Evolutionary conservation across 176 grass and related monocot genomes (phyloP).

Genomic region (Sorghum bicolor): DNA sequence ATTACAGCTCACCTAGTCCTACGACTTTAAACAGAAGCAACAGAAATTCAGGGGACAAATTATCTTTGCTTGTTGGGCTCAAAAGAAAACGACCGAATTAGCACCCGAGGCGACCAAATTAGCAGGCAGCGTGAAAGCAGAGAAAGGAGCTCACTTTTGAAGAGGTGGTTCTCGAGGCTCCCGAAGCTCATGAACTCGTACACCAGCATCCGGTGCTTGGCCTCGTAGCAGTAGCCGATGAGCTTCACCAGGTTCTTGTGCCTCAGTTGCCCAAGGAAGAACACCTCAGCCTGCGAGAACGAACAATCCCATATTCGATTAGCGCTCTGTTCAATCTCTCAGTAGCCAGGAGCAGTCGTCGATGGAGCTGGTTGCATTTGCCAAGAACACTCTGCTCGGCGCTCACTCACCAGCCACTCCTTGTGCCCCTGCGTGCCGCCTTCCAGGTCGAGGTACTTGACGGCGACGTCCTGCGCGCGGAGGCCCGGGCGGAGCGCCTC

Average conservation of each 20-base stretch:
- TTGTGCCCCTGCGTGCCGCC: conserved; percentile 74
- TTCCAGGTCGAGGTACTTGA: conserved; percentile 88
- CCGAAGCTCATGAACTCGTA: conserved; percentile 77
- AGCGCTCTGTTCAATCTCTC: not conserved
- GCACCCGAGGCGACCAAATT: not conserved
- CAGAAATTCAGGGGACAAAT: not conserved
- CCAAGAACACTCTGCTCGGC: not conserved
- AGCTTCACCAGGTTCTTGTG: conserved; percentile 77
- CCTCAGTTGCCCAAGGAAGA: conserved; percentile 83
- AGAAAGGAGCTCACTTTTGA: conserved; percentile 65
- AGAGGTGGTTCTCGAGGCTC: conserved; percentile 85
- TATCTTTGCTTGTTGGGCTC: conserved; percentile 13
- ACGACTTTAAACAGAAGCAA: conserved; percentile 10
- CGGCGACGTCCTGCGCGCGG: conserved; percentile 55
- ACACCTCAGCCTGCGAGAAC: conserved; percentile 64
- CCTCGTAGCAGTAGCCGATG: conserved; percentile 82
- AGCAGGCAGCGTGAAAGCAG: not conserved
- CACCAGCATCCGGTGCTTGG: conserved; percentile 77
- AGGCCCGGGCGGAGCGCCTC: conserved; percentile 57
- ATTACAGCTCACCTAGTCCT: conserved; percentile 17
- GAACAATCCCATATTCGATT: not conserved
- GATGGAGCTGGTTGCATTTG: not conserved
- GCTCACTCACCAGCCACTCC: conserved; percentile 85
- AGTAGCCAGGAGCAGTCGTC: not conserved
- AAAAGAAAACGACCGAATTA: not conserved